Evolutionary conservation across 192 early-diverging fungal genomes (phyloP), one percentile per base, ranked within the genome.

Genomic region (Entomortierella chlamydospora): DNA sequence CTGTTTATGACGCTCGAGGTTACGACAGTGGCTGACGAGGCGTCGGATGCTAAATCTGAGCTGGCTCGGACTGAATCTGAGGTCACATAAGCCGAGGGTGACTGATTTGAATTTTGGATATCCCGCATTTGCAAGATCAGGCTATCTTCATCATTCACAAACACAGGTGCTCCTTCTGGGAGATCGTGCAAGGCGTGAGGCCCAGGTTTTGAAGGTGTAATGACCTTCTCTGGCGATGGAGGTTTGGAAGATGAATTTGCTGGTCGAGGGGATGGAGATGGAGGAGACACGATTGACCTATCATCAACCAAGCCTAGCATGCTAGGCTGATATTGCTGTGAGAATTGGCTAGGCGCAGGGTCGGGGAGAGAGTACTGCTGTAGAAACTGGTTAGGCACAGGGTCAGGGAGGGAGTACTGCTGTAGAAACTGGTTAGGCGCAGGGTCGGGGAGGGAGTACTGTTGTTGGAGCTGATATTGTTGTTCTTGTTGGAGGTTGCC

Each of bases 121-220:
- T 29, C 10, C 10, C 10, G 34, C 58, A 43, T 37, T 37, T 37
- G 34, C 58, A 43, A 60, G 22, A 22, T 30, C 2, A 23, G 20
- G 20, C 22, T 49, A 28, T 67, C 64, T 10, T 70, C 68, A 39
- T 66, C 64, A n/a, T n/a, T n/a, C 20, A 74, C 15, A 31, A 64
- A 28, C 23, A 70, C 62, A 23, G 66, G 73, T 22, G 76, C 68
- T 34, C 65, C 52, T 25, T 18, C 47, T 0, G 61, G 37, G n/a
- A 70, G 15, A 51, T 70, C 50, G 23, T 79, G 76, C 25, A 79
- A 18, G 11, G 76, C 76, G 50, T 79, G 76, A 7, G 76, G 76
- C 4, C 76, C 76, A 28, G 67, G 67, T 30, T 64, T 69, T 8
- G 56, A 58, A 25, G 61, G 63, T 25, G 4, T 28, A 15, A 12